Evolutionary conservation across 768 basidiomycete species (phyloP), one percentile per base, ranked within the genome.

Genomic region (Gymnopilus dilepis): DNA sequence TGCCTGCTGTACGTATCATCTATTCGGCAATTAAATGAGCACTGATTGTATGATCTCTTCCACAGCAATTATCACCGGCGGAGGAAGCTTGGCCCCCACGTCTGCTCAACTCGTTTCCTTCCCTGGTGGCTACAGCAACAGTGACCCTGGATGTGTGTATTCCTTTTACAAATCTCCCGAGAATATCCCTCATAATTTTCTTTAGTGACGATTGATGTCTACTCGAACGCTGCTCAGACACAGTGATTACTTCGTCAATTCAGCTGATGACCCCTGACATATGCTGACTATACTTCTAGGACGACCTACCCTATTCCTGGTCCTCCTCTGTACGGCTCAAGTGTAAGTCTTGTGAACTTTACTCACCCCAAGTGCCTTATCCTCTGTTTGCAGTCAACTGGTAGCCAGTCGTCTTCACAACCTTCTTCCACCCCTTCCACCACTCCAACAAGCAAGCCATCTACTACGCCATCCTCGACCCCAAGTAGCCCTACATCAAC

Each of bases 41-140:
- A n/a, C 13, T 38, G 54, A 12, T 42, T 15, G 31, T 3, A 11
- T 5, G 17, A n/a, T 12, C 13, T 13, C 22, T 37, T 30, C 22
- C 37, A n/a, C 71, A 86, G 72, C 86, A 92, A 81, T 85, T 91
- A 80, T 82, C 59, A 78, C 76, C 22, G 77, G 76, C 30, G 78
- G 80, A 30, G 81, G 81, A 7, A 73, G 63, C 55, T 63, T 73
- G 9, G 75, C 76, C 1, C 81, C 81, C 0, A 77, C 78, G 2
- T 57, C 74, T 21, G 74, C 73, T 31, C 76, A 86, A 62, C 82
- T 84, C 43, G 80, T 83, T 24, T 70, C 73, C 6, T 81, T 82
- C 76, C 81, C 81, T n/a, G 81, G 80, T 21, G 81, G 68, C 2
- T 83, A 83, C 69, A 76, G 73, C 34, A 74, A 72, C 51, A 72